A percentile compares a stretch with the other conserved stretches of the same genome.
Conservation (phyloP, 257 asterid genomes). For the Mentha longifolia region DNA sequence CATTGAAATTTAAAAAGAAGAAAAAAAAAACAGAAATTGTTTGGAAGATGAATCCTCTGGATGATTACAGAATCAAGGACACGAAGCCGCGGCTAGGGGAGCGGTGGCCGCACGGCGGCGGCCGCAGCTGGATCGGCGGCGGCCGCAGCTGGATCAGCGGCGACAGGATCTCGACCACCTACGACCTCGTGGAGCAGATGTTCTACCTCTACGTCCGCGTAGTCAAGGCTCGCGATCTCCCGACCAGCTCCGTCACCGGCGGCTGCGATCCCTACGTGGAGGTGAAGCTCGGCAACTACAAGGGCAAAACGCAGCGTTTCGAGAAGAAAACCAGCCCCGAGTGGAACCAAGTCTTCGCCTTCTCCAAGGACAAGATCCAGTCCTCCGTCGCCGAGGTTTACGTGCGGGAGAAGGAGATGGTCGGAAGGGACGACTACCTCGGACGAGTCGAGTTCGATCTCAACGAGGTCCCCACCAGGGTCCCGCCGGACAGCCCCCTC, state of each 20-base stretch:
- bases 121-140: conserved; percentile 70
- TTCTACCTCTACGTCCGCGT: conserved; percentile 78
- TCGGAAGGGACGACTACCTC: conserved; percentile 59
- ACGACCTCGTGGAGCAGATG: conserved; percentile 92
- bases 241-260: conserved; percentile 59
- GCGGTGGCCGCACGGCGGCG: conserved; percentile 78
- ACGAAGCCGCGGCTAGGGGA: conserved; percentile 78
- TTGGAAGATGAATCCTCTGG: conserved; percentile 45
- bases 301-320: conserved; percentile 65
- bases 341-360: conserved; percentile 71
- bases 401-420: conserved; percentile 66
- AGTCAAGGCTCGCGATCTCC: conserved; percentile 68
- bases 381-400: conserved; percentile 59
- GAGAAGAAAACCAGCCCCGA: conserved; percentile 63
- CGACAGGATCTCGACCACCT: conserved; percentile 64
- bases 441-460: conserved; percentile 69
- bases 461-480: conserved; percentile 74
- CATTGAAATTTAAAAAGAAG: too few species aligned
- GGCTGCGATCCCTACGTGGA: conserved; percentile 78
- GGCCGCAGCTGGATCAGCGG: too few species aligned
- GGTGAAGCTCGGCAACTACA: conserved; percentile 82
- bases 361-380: conserved; percentile 72
- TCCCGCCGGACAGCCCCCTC: conserved; percentile 84
- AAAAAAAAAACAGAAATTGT: background rate
- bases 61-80: conserved; percentile 65